Percentiles rank a stretch among this genome's conserved stretches.
Conservation (phyloP, 2,329 filamentous ascomycete genomes). For the Davidsoniella australis region DNA sequence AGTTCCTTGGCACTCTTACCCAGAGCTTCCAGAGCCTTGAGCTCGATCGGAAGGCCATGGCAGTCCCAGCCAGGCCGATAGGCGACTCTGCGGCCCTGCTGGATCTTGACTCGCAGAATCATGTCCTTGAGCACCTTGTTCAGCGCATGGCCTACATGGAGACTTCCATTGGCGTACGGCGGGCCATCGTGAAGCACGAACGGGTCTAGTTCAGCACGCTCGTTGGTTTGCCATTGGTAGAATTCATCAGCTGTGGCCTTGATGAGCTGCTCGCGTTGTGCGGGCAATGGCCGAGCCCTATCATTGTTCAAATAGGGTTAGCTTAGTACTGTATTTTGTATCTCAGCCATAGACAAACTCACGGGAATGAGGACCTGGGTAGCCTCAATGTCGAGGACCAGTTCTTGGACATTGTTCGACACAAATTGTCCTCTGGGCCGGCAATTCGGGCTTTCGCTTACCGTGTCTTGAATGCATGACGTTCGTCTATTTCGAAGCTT, state of each 20-base stretch:
- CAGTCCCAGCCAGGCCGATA: constrained; percentile 96
- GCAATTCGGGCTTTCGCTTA: not conserved
- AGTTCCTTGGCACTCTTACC: constrained; percentile 20
- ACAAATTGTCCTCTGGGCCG: not conserved
- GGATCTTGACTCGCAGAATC: constrained; percentile 64
- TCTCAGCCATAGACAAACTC: constrained; percentile 17
- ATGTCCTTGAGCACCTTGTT: constrained; percentile 98
- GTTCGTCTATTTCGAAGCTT: not conserved
- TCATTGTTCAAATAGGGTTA: not conserved
- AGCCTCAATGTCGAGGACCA: constrained; percentile 62
- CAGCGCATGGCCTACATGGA: constrained; percentile 86
- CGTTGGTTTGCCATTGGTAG: constrained; percentile 66
- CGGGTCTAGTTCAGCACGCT: constrained; percentile 35
- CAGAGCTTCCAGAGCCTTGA: constrained; percentile 63
- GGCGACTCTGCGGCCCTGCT: constrained; percentile 54
- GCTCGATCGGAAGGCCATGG: constrained; percentile 89
- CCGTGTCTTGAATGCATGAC: too few relatives aligned
- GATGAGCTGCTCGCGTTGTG: constrained; percentile 41
- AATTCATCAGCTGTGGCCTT: constrained; percentile 69
- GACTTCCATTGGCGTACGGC: constrained; percentile 82
- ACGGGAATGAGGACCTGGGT: constrained; percentile 60
- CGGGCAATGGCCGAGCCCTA: constrained; percentile 35
- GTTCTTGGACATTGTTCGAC: constrained; percentile 31
- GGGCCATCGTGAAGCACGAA: constrained; percentile 92
- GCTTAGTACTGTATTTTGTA: too few relatives aligned